These are phyloP conservation scores for Apiotrichum montevideense DNA, from an alignment of 1,284 basidiomycete species.

Conservation along the genomic window DNA sequence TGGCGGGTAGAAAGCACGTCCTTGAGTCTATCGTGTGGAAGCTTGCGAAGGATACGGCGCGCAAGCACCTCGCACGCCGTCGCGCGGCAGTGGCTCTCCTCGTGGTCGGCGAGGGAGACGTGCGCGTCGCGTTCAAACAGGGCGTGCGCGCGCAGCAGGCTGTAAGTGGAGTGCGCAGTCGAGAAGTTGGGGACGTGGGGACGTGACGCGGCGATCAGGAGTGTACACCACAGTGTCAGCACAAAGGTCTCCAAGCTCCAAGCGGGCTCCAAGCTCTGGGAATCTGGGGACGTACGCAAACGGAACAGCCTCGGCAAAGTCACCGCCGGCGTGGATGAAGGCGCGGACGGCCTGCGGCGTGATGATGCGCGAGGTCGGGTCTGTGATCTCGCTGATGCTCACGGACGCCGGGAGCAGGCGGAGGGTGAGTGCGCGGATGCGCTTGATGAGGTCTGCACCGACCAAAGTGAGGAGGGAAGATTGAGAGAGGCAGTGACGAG, in stretches of 20 bases:
- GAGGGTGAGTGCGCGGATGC: conserved; percentile 69
- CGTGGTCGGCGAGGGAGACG: conserved; percentile 61
- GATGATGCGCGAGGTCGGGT: conserved; percentile 44
- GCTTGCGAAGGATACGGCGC: conserved; percentile 65
- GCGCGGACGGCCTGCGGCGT: conserved; percentile 47
- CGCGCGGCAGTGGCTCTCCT: conserved; percentile 75
- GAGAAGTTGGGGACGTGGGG: background rate
- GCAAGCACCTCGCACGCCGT: conserved; percentile 81
- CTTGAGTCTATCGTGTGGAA: conserved; percentile 59
- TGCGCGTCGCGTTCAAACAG: conserved; percentile 59
- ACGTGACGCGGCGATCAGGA: too few species aligned
- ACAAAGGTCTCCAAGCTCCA: too few species aligned
- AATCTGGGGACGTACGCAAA: conserved; percentile 11
- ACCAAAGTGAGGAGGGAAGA: background rate
- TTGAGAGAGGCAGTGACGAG: too few species aligned
- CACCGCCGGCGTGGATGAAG: conserved; percentile 48
- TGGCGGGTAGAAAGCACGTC: conserved; percentile 67
- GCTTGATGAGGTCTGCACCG: conserved; percentile 55
- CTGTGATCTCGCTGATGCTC: conserved; percentile 34
- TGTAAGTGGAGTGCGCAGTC: conserved; percentile 29
- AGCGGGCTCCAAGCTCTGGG: too few species aligned
- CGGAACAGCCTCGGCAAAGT: conserved; percentile 66
- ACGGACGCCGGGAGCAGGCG: conserved; percentile 69
- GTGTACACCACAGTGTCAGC: too few species aligned
- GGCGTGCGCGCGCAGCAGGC: conserved; percentile 66